Conservation (phyloP, 2,329 filamentous ascomycete genomes). For the Claviceps capensis region DNA sequence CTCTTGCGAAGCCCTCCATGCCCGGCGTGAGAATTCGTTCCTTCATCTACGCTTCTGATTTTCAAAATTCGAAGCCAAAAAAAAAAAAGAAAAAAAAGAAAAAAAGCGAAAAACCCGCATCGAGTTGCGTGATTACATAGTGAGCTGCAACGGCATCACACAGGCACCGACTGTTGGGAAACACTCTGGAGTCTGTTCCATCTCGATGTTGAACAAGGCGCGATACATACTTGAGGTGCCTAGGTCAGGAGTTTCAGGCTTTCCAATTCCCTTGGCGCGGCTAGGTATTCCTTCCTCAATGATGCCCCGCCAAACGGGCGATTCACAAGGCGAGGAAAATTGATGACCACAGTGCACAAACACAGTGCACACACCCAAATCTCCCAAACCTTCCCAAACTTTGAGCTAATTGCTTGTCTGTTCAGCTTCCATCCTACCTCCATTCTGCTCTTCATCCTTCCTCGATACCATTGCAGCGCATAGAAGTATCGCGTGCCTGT, state of each 20-base stretch:
- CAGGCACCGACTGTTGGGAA: background rate
- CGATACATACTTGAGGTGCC: too few species aligned
- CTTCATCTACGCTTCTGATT: too few species aligned
- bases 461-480: background rate
- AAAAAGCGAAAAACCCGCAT: too few species aligned
- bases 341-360: constrained; percentile 20
- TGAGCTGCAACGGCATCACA: background rate
- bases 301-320: constrained; percentile 15
- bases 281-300: background rate
- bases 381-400: constrained; percentile 1
- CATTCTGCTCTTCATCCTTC: constrained; percentile 1
- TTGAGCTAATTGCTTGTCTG: too few species aligned
- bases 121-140: too few species aligned
- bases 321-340: constrained; percentile 26
- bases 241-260: background rate
- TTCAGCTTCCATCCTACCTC: too few species aligned
- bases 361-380: constrained; percentile 5
- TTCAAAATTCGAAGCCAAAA: too few species aligned
- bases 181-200: too few species aligned
- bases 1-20: too few species aligned
- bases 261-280: background rate
- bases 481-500: constrained; percentile 8
- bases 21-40: too few species aligned
- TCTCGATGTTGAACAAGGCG: too few species aligned
- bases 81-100: too few species aligned